phyloP scores from a whole-genome alignment of 495 filamentous ascomycete genomes.

The Penicillium goetzii region DNA sequence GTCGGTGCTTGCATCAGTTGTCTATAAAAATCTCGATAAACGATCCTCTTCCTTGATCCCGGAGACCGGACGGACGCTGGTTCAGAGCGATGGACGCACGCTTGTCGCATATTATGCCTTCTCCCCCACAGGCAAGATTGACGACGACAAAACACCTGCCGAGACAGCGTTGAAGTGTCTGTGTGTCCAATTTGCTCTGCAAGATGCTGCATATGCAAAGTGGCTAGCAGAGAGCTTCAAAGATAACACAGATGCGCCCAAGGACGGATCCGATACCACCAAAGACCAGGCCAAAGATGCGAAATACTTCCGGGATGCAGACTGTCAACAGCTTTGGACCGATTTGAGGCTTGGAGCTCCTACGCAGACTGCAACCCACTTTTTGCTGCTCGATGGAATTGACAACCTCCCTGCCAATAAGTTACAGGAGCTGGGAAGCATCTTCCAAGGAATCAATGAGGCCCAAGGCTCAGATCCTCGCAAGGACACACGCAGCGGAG shows the following conservation, averaged over 20 bases:
- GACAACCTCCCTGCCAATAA: background rate
- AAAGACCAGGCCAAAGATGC: background rate
- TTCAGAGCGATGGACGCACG: background rate
- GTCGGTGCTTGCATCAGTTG: background rate
- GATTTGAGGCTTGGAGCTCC: background rate
- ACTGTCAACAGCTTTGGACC: background rate
- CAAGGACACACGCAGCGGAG: background rate
- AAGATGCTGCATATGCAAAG: background rate
- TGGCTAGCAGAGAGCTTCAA: constrained; percentile 1
- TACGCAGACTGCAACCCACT: background rate
- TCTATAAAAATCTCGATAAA: background rate
- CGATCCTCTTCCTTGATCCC: background rate
- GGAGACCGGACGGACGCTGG: background rate
- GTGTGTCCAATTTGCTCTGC: background rate
- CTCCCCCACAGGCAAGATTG: background rate
- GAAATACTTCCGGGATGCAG: constrained; percentile 2
- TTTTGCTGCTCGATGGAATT: background rate
- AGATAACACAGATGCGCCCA: background rate
- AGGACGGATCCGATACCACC: background rate
- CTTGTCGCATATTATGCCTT: background rate
- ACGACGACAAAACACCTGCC: constrained; percentile 1
- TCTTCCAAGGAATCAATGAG: background rate
- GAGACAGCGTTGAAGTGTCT: background rate
- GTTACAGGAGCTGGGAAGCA: background rate
- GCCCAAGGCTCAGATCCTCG: background rate